phyloP scores from a whole-genome alignment of 495 filamentous ascomycete genomes.

The Lentithecium fluviatile region DNA sequence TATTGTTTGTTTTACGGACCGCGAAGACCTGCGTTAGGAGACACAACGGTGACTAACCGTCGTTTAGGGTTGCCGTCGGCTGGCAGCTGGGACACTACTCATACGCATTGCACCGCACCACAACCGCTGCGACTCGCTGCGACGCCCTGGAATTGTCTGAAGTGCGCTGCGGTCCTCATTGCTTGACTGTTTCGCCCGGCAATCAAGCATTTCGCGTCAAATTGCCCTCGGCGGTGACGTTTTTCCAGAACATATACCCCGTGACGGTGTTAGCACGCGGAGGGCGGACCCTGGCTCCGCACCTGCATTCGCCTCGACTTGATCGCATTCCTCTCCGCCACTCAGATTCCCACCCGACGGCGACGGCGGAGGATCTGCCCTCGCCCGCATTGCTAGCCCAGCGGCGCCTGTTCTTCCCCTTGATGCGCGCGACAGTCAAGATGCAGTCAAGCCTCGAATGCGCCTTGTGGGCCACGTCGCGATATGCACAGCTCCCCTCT shows the following conservation, averaged over 20 bases:
- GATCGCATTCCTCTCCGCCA: neutral
- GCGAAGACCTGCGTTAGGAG: neutral
- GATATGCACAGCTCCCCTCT: neutral
- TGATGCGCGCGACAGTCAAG: too few species aligned
- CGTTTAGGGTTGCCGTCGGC: neutral
- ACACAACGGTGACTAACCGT: neutral
- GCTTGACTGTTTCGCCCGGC: conserved; percentile 10
- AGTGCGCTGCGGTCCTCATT: neutral
- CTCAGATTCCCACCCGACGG: neutral
- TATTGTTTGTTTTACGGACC: conserved; percentile 27
- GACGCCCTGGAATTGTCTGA: neutral
- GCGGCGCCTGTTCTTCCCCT: neutral
- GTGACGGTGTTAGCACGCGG: neutral
- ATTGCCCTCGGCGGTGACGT: neutral
- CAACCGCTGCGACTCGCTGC: neutral
- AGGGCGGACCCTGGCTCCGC: conserved; percentile 8
- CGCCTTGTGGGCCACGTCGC: neutral
- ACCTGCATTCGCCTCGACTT: conserved; percentile 5
- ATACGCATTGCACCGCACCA: conserved; percentile 19
- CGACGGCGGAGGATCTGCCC: neutral
- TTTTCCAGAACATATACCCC: neutral
- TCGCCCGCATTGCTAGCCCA: neutral
- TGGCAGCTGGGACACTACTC: conserved; percentile 5
- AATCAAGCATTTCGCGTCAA: conserved; percentile 5
- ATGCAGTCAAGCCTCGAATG: neutral